phyloP scores from a whole-genome alignment of 2,329 filamentous ascomycete genomes.

The Zasmidium citrigriseum region DNA sequence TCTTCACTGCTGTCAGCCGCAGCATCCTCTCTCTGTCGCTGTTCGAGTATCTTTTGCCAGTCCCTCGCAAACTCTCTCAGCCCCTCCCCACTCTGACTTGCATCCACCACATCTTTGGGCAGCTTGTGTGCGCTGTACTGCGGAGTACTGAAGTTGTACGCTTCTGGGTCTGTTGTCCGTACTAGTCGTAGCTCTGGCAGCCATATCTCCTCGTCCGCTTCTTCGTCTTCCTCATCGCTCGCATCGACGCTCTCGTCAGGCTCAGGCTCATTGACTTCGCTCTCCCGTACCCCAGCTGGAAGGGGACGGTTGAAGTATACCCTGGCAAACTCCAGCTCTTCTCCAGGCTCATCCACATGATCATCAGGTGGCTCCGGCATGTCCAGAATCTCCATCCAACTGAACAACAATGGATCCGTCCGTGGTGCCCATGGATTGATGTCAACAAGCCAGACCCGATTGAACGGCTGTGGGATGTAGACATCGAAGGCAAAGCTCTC shows the following conservation, averaged over 20 bases:
- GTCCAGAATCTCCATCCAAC: conserved; percentile 82
- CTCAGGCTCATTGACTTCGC: conserved; percentile 3
- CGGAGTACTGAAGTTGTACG: conserved; percentile 79
- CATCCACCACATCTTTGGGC: conserved; percentile 85
- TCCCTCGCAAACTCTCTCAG: conserved; percentile 66
- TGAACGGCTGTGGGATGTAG: conserved; percentile 77
- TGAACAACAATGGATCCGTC: conserved; percentile 87
- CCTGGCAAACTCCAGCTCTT: conserved; percentile 27
- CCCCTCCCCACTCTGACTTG: conserved; percentile 61
- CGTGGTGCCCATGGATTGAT: conserved; percentile 92
- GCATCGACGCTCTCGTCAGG: conserved; percentile 10
- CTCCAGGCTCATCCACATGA: conserved; percentile 15
- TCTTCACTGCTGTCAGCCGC: conserved; percentile 29
- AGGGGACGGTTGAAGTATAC: conserved; percentile 19
- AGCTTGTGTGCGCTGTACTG: conserved; percentile 96
- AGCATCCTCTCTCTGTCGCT: conserved; percentile 39
- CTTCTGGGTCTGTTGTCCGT: conserved; percentile 80
- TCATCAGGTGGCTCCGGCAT: conserved; percentile 58
- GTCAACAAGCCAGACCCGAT: conserved; percentile 82
- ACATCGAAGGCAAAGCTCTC: conserved; percentile 86
- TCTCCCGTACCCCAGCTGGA: conserved; percentile 2
- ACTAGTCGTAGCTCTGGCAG: conserved; percentile 81
- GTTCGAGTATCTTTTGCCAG: conserved; percentile 50
- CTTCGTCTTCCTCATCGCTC: conserved; percentile 46
- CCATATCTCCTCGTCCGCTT: conserved; percentile 58